Evolutionary conservation across 108 stramenopile genomes (phyloP), one percentile per base, ranked within the genome.

Genomic region (Conticribra guillardii): DNA sequence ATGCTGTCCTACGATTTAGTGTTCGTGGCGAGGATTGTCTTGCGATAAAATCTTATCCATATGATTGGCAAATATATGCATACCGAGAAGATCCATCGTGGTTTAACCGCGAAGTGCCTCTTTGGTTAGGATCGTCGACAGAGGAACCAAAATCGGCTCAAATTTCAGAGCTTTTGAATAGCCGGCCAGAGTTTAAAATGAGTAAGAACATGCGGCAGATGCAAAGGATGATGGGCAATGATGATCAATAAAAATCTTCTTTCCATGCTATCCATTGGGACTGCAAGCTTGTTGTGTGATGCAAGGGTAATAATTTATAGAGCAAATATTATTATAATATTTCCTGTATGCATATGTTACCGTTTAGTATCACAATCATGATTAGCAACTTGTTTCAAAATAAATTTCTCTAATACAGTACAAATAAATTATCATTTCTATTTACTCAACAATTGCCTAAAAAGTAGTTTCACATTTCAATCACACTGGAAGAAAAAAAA

Each of bases 21-120:
- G 87, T 79, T 14, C 75, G 89, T 24, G 92, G 89, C 21, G 92
- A 94, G 74, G 85, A 91, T 55, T 91, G 89, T 60, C 63, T 88
- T 59, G 92, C 92, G 22, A 11, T 94, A 30, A 94, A 94, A 46
- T 82, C 82, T 11, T 94, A 91, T 81, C 92, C 92, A 0, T 85
- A 91, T 71, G 92, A 94, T 79, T 94, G 92, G 92, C 89, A 94
- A 73, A 61, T 94, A 33, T 94, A 87, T 81, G 92, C 92, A 0
- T 91, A 84, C 61, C 55, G 71, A 22, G 92, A 94, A 67, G 85
- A 86, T 55, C 84, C 81, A 7, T 76, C 84, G 46, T 87, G 81
- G 76, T 80, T 67, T 37, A 65, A 77, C 17, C 51, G 34, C 21
- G 77, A 86, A 62, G 59, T 64, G 19, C 65, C 75, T n/a, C 68